Evolutionary conservation across 2,329 filamentous ascomycete genomes (phyloP).

Genomic region (Knoxdaviesia proteae): DNA sequence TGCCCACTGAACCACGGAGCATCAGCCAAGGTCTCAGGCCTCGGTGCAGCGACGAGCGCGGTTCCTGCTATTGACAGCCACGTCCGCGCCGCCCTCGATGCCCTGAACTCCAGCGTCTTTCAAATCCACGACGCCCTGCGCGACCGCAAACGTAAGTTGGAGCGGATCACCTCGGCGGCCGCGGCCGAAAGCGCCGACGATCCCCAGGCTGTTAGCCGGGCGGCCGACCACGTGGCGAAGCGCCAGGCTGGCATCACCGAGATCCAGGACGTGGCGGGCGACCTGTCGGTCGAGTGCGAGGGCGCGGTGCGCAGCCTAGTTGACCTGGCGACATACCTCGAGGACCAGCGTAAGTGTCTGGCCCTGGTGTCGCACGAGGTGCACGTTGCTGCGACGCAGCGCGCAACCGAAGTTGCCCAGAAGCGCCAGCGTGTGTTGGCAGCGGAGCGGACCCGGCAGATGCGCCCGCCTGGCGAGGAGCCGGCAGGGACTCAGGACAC

Average conservation of each 20-base stretch:
- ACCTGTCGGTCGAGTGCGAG: conserved; percentile 24
- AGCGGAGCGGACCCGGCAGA: too few relatives aligned
- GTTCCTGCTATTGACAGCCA: too few relatives aligned
- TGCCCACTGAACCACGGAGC: too few relatives aligned
- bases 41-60: too few relatives aligned
- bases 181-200: too few relatives aligned
- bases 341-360: conserved; percentile 24
- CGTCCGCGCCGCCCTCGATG: too few relatives aligned
- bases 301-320: conserved; percentile 24
- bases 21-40: too few relatives aligned
- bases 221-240: conserved; percentile 15
- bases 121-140: conserved; percentile 26
- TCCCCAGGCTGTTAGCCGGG: too few relatives aligned
- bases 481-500: neutral
- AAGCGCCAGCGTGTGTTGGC: neutral
- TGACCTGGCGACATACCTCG: conserved; percentile 25
- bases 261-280: neutral
- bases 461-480: neutral
- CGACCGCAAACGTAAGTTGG: conserved; percentile 10
- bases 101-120: conserved; percentile 15
- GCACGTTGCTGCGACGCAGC: neutral
- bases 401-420: neutral
- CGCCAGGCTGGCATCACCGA: conserved; percentile 18
- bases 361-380: conserved; percentile 12
- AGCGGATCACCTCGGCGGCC: conserved; percentile 9